A percentile compares a stretch with the other conserved stretches of the same genome.
phyloP scores from a whole-genome alignment of 176 grass and related monocot species.

The barley (Hordeum vulgare) region MorexV3_pseudomolecules_assembly NC_058521.1:477446252-477446751 shows the following conservation, averaged over 20 bases:
- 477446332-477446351: constrained; percentile 30
- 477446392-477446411: background rate
- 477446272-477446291: constrained; percentile 15
- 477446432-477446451: background rate
- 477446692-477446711: background rate
- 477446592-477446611: background rate
- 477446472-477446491: background rate
- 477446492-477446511: background rate
- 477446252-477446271: constrained; percentile 36
- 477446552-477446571: background rate
- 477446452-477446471: background rate
- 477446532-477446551: background rate
- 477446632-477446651: background rate
- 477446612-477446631: background rate
- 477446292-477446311: constrained; percentile 25
- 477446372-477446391: constrained; percentile 4
- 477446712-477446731: background rate
- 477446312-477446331: constrained; percentile 43
- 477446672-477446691: background rate
- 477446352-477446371: constrained; percentile 2
- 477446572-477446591: background rate
- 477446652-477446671: background rate
- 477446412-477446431: background rate
- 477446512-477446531: background rate
- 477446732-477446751: background rate